Evolutionary conservation across 169 alveolate genomes (phyloP).

Genomic region (Amoebophrya sp.): DNA sequence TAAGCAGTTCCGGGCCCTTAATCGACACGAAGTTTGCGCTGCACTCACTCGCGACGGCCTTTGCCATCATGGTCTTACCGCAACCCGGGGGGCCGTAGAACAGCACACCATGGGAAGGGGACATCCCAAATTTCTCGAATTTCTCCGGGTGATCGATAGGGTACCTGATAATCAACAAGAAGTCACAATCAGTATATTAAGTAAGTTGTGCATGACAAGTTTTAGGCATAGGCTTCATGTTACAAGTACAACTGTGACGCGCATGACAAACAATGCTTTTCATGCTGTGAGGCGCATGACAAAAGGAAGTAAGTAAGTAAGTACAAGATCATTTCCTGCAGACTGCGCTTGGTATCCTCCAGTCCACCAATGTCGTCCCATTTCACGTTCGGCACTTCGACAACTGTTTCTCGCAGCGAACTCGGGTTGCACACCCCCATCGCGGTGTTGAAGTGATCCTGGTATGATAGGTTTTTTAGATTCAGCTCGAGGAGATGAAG

Average conservation of each 20-base stretch:
- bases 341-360: conserved; percentile 78
- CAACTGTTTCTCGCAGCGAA: conserved; percentile 86
- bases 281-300: too few species aligned
- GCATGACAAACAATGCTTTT: too few species aligned
- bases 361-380: conserved; percentile 99
- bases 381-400: conserved; percentile 96
- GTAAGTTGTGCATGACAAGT: too few species aligned
- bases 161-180: too few species aligned
- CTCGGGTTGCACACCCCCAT: conserved; percentile 93
- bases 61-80: conserved; percentile 96
- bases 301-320: too few species aligned
- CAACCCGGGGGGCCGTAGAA: conserved; percentile 99
- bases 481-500: conserved; percentile 86
- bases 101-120: conserved; percentile 97
- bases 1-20: conserved; percentile 97
- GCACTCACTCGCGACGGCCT: conserved; percentile 98
- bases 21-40: conserved; percentile 98
- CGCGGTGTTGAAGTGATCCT: conserved; percentile 72
- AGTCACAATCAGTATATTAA: too few species aligned
- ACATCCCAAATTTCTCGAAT: conserved; percentile 82
- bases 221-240: too few species aligned
- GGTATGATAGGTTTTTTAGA: conserved; percentile 86
- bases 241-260: too few species aligned
- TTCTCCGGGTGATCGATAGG: conserved; percentile 96
- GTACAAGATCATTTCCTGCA: conserved; percentile 40